Percentiles rank a stretch among this genome's conserved stretches.
These are phyloP conservation scores for Picea abies DNA, from an alignment of 83 land plant species.

Conservation along the genomic window DNA sequence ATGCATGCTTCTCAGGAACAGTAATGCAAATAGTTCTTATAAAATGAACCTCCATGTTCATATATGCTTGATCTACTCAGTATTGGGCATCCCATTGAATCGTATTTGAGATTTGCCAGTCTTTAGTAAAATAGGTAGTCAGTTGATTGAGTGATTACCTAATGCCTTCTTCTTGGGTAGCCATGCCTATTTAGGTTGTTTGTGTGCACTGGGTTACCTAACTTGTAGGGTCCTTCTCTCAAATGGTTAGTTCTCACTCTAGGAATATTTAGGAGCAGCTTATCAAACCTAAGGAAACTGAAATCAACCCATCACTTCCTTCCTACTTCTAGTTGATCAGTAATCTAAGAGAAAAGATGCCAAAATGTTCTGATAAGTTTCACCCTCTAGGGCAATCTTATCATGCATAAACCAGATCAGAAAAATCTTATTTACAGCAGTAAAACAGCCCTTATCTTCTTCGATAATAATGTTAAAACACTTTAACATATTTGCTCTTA, in stretches of 20 bases:
- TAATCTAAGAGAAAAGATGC: too few relatives aligned
- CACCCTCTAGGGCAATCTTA: too few relatives aligned
- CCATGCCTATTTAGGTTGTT: slow-evolving; percentile 2
- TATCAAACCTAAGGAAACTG: background rate
- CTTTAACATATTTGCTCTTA: too few relatives aligned
- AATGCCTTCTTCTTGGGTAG: background rate
- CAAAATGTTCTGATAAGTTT: too few relatives aligned
- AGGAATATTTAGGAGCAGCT: background rate
- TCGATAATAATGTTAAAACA: too few relatives aligned
- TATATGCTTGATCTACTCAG: too few relatives aligned
- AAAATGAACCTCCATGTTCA: background rate
- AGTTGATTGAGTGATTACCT: background rate
- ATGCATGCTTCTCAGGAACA: background rate
- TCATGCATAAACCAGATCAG: too few relatives aligned
- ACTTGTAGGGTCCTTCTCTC: background rate
- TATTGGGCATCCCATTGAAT: background rate
- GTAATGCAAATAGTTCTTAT: background rate
- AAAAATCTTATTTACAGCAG: too few relatives aligned
- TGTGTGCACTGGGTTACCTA: background rate
- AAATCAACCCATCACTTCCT: background rate
- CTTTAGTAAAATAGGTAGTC: background rate
- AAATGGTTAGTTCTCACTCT: background rate
- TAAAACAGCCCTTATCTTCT: too few relatives aligned
- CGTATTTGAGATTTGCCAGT: background rate
- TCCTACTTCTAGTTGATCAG: background rate